phyloP scores from a whole-genome alignment of 345 rosid species.

The Viola odorata region DNA sequence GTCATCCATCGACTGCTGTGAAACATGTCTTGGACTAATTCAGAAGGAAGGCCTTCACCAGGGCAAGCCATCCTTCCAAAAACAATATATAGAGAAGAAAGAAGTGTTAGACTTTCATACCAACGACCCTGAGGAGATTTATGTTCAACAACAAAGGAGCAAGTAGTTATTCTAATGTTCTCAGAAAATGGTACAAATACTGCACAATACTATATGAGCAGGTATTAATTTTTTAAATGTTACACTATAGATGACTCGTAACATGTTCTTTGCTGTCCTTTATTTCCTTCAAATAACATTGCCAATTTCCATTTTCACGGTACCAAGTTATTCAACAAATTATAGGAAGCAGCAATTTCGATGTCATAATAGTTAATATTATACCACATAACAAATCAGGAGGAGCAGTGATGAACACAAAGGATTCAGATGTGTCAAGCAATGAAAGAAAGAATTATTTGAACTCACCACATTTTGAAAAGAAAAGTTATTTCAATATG shows the following conservation, averaged over 20 bases:
- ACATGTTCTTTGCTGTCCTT: too few relatives aligned
- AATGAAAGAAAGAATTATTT: not conserved
- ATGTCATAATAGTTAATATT: not conserved
- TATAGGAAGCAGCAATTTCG: not conserved
- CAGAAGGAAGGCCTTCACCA: slow-evolving; percentile 90
- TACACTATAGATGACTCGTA: too few relatives aligned
- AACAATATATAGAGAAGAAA: not conserved
- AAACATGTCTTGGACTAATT: slow-evolving; percentile 92
- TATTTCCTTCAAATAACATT: too few relatives aligned
- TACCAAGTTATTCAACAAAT: not conserved
- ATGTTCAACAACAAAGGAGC: not conserved
- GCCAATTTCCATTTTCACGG: too few relatives aligned
- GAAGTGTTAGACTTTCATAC: too few relatives aligned
- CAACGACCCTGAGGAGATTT: not conserved
- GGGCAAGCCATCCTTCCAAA: slow-evolving; percentile 80
- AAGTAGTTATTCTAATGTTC: not conserved
- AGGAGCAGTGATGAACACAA: not conserved
- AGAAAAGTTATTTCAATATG: not conserved
- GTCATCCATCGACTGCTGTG: slow-evolving; percentile 69
- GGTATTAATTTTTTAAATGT: too few relatives aligned
- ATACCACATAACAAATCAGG: not conserved
- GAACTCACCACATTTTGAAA: not conserved
- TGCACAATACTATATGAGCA: too few relatives aligned
- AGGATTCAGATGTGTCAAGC: not conserved
- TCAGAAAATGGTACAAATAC: too few relatives aligned